Conservation (phyloP, 1,284 basidiomycete species). For the Cryptococcus wingfieldii region DNA sequence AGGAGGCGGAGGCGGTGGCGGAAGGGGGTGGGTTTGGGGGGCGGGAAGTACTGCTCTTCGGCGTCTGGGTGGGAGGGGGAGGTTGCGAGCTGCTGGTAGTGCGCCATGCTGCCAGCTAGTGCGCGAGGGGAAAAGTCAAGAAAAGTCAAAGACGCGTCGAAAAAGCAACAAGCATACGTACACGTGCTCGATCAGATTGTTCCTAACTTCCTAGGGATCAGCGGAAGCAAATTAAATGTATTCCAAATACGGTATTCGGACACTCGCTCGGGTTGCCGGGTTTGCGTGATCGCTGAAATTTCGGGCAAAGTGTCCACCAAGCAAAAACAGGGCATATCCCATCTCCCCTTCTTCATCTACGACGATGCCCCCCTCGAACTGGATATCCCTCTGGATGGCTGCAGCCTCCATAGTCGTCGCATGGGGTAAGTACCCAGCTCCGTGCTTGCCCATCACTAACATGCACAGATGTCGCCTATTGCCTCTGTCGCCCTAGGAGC, state of each 20-base stretch:
- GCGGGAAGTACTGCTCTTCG: background rate
- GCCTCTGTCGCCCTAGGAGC: constrained; percentile 63
- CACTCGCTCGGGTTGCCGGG: background rate
- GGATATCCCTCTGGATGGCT: constrained; percentile 68
- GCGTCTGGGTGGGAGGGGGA: background rate
- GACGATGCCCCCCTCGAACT: constrained; percentile 48
- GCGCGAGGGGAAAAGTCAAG: too few relatives aligned
- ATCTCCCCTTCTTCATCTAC: background rate
- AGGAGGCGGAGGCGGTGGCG: background rate
- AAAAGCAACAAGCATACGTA: too few relatives aligned
- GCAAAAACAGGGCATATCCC: background rate
- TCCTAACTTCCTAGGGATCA: background rate
- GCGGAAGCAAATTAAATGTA: background rate
- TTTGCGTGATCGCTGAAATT: background rate
- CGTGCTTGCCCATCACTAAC: background rate
- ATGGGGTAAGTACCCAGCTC: constrained; percentile 35
- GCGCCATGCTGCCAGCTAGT: background rate
- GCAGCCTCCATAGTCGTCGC: constrained; percentile 54
- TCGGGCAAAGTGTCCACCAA: background rate
- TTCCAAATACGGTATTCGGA: background rate
- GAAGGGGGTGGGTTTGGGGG: background rate
- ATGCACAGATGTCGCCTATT: constrained; percentile 60
- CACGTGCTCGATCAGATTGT: too few relatives aligned
- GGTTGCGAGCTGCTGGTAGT: background rate
- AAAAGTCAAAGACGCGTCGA: too few relatives aligned